These are phyloP conservation scores for Panicum virgatum DNA, from an alignment of 202 grass and related monocot genomes.

Conservation along the genomic window DNA sequence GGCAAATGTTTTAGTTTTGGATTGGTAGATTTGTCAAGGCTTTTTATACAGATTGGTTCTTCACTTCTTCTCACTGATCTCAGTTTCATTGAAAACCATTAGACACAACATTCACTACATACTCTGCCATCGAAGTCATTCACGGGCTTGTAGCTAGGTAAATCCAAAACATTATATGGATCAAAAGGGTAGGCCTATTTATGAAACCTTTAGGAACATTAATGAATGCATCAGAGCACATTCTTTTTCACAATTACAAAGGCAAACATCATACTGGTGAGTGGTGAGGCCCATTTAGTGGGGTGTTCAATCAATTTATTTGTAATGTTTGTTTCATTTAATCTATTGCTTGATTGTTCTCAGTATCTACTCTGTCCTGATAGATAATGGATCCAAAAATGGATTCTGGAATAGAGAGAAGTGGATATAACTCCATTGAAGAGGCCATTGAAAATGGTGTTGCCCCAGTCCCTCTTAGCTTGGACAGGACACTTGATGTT, in stretches of 20 bases:
- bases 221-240: not conserved
- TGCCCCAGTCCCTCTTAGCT: constrained; percentile 88
- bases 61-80: constrained; percentile 18
- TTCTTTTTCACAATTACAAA: not conserved
- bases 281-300: not conserved
- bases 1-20: not conserved
- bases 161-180: not conserved
- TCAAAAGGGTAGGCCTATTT: not conserved
- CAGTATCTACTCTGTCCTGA: constrained; percentile 9
- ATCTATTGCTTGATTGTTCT: constrained; percentile 38
- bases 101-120: not conserved
- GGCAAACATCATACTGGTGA: not conserved
- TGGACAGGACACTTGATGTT: constrained; percentile 75
- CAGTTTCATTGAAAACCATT: constrained; percentile 13
- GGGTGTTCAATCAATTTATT: not conserved
- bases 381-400: constrained; percentile 99
- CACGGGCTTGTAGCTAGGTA: not conserved
- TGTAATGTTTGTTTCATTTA: constrained; percentile 2
- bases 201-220: not conserved
- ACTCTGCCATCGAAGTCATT: not conserved
- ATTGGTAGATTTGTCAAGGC: not conserved
- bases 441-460: constrained; percentile 92
- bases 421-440: constrained; percentile 75
- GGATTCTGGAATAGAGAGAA: constrained; percentile 89
- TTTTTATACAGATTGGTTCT: not conserved